Conservation (phyloP, 495 filamentous ascomycete species). For the Aspergillus bridgeri region DNA sequence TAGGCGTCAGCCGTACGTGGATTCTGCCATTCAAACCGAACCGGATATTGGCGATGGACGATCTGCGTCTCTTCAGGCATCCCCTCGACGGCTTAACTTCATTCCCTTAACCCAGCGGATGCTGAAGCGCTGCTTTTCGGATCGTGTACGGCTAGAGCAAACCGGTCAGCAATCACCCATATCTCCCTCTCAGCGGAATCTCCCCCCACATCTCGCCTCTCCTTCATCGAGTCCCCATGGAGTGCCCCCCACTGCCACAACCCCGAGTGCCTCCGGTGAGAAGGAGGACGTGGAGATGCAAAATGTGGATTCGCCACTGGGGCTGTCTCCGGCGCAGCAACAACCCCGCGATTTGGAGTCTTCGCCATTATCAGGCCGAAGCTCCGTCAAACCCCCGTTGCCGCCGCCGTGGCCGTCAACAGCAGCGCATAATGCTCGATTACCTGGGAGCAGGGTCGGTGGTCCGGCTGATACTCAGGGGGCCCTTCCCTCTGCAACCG, state of each 20-base stretch:
- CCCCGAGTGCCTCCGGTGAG: constrained; percentile 18
- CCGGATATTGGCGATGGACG: constrained; percentile 30
- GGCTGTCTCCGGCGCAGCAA: constrained; percentile 8
- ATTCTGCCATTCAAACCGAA: constrained; percentile 46
- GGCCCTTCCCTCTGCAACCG: constrained; percentile 35
- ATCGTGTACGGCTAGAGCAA: constrained; percentile 37
- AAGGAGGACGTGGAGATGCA: constrained; percentile 36
- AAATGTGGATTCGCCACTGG: constrained; percentile 19
- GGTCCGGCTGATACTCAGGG: constrained; percentile 34
- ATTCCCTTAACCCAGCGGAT: constrained; percentile 42
- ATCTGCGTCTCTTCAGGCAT: constrained; percentile 11
- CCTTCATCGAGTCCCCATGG: constrained; percentile 6
- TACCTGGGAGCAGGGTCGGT: constrained; percentile 25
- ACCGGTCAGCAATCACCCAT: constrained; percentile 10
- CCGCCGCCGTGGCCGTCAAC: constrained; percentile 40
- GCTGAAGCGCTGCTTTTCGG: constrained; percentile 41
- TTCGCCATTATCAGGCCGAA: constrained; percentile 17
- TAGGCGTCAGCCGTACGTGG: constrained; percentile 38
- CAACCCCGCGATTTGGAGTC: constrained; percentile 11
- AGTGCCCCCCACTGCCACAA: constrained; percentile 11
- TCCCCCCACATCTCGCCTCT: constrained; percentile 2
- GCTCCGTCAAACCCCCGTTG: constrained; percentile 26
- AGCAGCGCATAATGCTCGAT: constrained; percentile 34
- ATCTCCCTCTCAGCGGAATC: constrained; percentile 12
- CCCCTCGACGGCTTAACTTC: constrained; percentile 23